Evolutionary conservation across 257 asterid species (phyloP).

Genomic region (Solanum megistacrolobum): DNA sequence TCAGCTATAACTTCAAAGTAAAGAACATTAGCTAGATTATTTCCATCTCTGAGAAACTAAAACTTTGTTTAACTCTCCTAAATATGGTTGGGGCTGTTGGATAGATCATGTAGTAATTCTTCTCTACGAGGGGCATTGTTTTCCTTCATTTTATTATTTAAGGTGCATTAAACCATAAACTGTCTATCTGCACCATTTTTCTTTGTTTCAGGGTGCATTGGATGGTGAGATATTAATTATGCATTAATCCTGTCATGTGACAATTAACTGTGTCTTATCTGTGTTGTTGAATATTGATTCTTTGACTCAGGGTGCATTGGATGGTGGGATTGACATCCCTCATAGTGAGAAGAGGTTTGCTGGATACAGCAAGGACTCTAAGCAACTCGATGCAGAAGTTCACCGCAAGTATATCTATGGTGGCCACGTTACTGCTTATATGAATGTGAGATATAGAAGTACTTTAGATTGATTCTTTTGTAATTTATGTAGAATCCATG

Average conservation of each 20-base stretch:
- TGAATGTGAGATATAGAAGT: constrained; percentile 29
- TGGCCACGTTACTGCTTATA: constrained; percentile 58
- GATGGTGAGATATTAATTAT: not conserved
- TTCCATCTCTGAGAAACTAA: not conserved
- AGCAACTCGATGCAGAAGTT: constrained; percentile 55
- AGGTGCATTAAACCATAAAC: not conserved
- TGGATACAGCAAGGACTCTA: constrained; percentile 54
- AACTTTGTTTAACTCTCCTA: not conserved
- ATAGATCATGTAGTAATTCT: not conserved
- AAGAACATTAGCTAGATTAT: not conserved
- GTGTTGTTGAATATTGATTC: not conserved
- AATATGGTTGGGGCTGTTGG: not conserved
- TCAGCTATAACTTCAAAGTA: not conserved
- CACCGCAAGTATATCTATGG: constrained; percentile 70
- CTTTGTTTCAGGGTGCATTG: not conserved
- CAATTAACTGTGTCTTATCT: not conserved
- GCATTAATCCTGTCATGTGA: not conserved
- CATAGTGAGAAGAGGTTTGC: constrained; percentile 84
- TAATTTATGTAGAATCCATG: not conserved
- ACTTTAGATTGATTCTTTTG: not conserved
- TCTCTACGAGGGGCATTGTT: not conserved
- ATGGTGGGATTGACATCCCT: constrained; percentile 77
- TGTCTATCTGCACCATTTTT: not conserved
- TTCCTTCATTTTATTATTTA: not conserved
- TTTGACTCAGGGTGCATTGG: constrained; percentile 51